Conservation (phyloP, 2,329 filamentous ascomycete genomes). For the Arthrinium phaeospermum region DNA sequence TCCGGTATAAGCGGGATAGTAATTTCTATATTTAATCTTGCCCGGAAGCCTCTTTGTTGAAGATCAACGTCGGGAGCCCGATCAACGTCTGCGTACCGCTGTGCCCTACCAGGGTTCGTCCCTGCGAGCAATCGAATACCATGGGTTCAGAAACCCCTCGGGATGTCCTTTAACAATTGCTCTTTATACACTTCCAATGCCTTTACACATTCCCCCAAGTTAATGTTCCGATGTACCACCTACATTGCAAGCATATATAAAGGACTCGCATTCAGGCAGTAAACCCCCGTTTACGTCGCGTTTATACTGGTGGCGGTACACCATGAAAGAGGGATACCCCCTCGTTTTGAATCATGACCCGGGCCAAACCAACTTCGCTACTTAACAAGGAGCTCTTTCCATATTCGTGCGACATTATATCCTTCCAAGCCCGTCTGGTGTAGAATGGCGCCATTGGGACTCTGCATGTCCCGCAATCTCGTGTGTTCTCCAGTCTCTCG, state of each 20-base stretch:
- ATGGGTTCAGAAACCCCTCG: background rate
- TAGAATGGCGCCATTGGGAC: background rate
- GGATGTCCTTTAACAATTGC: background rate
- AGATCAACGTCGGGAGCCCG: too few relatives aligned
- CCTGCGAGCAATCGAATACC: background rate
- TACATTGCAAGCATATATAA: too few relatives aligned
- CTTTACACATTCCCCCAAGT: too few relatives aligned
- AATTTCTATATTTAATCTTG: background rate
- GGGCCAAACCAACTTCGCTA: too few relatives aligned
- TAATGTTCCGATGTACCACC: too few relatives aligned
- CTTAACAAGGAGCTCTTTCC: too few relatives aligned
- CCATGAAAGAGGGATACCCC: too few relatives aligned
- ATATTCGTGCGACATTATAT: background rate
- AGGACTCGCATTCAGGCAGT: too few relatives aligned
- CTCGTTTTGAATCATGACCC: too few relatives aligned
- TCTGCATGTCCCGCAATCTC: background rate
- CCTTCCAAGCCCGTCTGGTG: background rate
- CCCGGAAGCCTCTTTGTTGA: background rate
- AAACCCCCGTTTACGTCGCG: too few relatives aligned
- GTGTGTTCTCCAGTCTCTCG: background rate
- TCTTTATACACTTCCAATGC: background rate
- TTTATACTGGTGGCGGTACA: too few relatives aligned
- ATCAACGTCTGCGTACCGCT: background rate
- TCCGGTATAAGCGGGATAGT: background rate
- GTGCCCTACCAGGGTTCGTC: background rate